phyloP scores from a whole-genome alignment of 2,329 filamentous ascomycete species.

The Trichoderma guizhouense region DNA sequence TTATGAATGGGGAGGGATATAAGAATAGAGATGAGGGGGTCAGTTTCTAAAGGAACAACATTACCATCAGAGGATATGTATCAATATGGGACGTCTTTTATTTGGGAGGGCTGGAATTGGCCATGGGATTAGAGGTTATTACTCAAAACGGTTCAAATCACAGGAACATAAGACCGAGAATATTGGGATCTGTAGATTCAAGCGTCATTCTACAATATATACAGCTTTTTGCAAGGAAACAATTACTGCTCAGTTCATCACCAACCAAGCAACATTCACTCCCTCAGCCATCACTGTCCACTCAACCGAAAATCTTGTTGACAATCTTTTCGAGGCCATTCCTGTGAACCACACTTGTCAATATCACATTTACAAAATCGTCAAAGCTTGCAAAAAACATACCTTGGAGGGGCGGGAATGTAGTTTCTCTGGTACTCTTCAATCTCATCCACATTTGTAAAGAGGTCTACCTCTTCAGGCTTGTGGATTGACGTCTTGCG shows the following conservation, averaged over 20 bases:
- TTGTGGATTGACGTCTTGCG: conserved; percentile 59
- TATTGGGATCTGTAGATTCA: conserved; percentile 1
- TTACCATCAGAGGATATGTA: neutral
- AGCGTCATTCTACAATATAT: neutral
- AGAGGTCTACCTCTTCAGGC: conserved; percentile 60
- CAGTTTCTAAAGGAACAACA: conserved; percentile 3
- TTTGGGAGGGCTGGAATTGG: neutral
- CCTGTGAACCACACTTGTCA: neutral
- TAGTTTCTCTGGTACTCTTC: conserved; percentile 65
- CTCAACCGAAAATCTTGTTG: conserved; percentile 22
- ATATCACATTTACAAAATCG: neutral
- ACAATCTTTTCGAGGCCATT: conserved; percentile 24
- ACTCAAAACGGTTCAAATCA: neutral
- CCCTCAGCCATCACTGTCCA: neutral
- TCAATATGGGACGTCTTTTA: neutral
- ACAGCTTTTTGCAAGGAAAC: neutral
- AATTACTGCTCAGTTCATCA: neutral
- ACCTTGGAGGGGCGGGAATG: conserved; percentile 52
- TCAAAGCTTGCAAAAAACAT: conserved; percentile 24
- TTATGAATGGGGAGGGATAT: conserved; percentile 52
- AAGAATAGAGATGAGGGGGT: neutral
- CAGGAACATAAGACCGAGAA: neutral
- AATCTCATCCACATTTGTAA: conserved; percentile 60
- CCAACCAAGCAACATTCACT: neutral
- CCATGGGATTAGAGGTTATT: neutral